A percentile compares a stretch with the other conserved stretches of the same genome.
Conservation (phyloP, 371 early-diverging fungal species). For the Circinella umbellata region DNA sequence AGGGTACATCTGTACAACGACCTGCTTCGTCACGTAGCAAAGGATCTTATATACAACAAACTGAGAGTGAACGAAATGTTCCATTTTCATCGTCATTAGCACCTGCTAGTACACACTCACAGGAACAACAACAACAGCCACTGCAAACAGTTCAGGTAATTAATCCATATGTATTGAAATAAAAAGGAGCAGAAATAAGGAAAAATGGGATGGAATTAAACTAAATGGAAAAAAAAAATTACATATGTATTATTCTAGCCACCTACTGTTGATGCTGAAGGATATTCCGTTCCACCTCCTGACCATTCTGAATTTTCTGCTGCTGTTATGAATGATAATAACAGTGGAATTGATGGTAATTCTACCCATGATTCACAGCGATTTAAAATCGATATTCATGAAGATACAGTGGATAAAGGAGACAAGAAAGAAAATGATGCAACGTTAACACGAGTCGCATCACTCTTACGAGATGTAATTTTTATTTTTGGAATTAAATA, state of each 20-base stretch:
- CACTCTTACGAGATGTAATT: constrained; percentile 28
- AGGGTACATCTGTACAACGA: neutral
- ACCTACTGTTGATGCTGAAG: constrained; percentile 45
- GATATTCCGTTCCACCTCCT: constrained; percentile 48
- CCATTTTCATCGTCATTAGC: neutral
- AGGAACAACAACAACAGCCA: neutral
- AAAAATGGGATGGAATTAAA: neutral
- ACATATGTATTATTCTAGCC: constrained; percentile 10
- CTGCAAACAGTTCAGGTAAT: no score
- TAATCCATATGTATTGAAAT: no score
- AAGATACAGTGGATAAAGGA: constrained; percentile 14
- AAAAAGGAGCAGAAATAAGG: no score
- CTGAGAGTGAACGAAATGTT: neutral
- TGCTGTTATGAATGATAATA: constrained; percentile 5
- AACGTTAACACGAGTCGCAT: constrained; percentile 22
- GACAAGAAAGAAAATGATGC: constrained; percentile 27
- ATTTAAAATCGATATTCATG: constrained; percentile 27
- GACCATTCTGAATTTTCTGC: constrained; percentile 40
- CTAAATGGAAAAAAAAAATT: neutral
- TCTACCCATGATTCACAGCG: constrained; percentile 11
- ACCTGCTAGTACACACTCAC: neutral
- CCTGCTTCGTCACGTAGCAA: neutral
- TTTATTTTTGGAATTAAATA: no score
- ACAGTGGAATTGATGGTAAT: constrained; percentile 16
- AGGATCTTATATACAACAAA: neutral